Base-by-base conservation (phyloP, 73 alveolate species). In the Effrenium voratum region DNA sequence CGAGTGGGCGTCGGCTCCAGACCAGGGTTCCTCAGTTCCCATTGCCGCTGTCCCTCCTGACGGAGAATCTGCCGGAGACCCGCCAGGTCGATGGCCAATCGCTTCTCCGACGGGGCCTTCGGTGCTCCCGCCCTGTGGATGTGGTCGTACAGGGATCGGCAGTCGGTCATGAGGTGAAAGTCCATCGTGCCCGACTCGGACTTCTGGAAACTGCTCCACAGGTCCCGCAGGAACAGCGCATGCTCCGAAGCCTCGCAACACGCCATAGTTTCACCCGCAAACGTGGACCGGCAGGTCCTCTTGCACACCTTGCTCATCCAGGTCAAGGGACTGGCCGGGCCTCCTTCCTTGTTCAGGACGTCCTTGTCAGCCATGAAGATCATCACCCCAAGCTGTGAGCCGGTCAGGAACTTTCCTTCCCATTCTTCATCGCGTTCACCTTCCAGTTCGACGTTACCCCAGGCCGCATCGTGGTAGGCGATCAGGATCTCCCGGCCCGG, bases 381-480 rank as follows among this genome's bases (percentile, higher is more conserved):
- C 57, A 87, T 6, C 3, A 5, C 30, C 5, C 63, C 95, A 24
- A 87, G 38, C 84, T 87, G 95, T n/a, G 95, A 87, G 22, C 81
- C 55, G 55, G 57, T 32, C 1, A 46, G 81, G 55, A 63, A 85
- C 38, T 32, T 72, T 5, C 84, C 95, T 16, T 5, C 0, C 93
- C 93, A 84, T 1, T 0, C 24, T 0, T 34, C 19, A 15, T 84
- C 93, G 4, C 3, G n/a, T 8, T 2, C 6, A 1, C 10, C 79
- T 0, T 3, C 45, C 10, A 13, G 57, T 0, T 59, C 80, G 30
- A 46, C 93, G 60, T 84, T 84, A 1, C 60, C 93, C 93, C 93
- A 84, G 59, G 93, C 93, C 1, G 93, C 93, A 44, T 84, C 93
- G 30, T 84, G 93, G n/a, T 30, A 84, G 19, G 93, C 80, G 24